phyloP scores from a whole-genome alignment of 1,284 basidiomycete species.

The Trametes pubescens region DNA sequence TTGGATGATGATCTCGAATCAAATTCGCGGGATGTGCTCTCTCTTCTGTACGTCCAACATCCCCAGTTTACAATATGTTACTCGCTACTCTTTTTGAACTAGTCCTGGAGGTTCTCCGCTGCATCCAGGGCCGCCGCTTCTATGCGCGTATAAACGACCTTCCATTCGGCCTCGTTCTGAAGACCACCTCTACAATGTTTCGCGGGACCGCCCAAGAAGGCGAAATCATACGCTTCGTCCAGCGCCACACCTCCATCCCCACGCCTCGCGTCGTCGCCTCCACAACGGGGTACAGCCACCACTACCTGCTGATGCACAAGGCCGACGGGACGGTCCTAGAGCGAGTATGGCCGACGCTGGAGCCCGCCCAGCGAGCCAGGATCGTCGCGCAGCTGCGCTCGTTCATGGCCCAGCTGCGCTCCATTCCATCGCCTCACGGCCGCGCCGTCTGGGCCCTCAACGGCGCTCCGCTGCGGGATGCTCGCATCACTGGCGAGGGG shows the following conservation, averaged over 20 bases:
- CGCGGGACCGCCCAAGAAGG: not conserved
- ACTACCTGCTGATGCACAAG: conserved; percentile 8
- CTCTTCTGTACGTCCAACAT: too few relatives aligned
- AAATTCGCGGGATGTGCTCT: too few relatives aligned
- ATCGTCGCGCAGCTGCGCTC: conserved; percentile 9
- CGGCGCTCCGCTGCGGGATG: not conserved
- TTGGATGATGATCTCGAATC: too few relatives aligned
- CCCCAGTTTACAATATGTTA: not conserved
- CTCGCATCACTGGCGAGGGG: conserved; percentile 2
- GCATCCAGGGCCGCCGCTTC: not conserved
- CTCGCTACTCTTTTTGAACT: not conserved
- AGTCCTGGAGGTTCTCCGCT: not conserved
- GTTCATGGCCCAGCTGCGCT: conserved; percentile 8
- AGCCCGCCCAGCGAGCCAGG: not conserved
- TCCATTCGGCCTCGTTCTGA: conserved; percentile 8
- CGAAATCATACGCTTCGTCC: conserved; percentile 13
- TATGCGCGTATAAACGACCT: not conserved
- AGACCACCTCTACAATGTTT: not conserved
- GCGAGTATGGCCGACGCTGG: not conserved
- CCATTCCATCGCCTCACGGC: not conserved
- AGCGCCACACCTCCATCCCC: conserved; percentile 12
- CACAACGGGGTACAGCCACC: not conserved
- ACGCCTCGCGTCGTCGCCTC: conserved; percentile 7
- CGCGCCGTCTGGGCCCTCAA: conserved; percentile 1
- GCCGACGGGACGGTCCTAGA: not conserved